phyloP scores from a whole-genome alignment of 208 protist species.

The Acanthamoeba lenticulata region DNA sequence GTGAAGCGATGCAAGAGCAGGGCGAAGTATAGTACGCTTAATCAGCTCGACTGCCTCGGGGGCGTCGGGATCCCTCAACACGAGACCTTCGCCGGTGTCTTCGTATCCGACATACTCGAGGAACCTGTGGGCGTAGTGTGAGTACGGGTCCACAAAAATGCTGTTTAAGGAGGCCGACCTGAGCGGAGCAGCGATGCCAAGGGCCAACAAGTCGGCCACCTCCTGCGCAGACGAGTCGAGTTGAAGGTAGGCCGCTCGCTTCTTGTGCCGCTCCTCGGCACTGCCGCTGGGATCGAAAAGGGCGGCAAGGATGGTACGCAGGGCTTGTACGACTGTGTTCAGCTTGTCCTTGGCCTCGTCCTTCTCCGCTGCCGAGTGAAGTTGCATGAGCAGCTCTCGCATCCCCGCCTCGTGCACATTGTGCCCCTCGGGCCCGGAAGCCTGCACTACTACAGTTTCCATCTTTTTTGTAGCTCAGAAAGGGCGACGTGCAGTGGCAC shows the following conservation, averaged over 20 bases:
- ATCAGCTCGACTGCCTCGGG: neutral
- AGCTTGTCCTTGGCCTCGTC: neutral
- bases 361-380: neutral
- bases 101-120: neutral
- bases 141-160: neutral
- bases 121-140: neutral
- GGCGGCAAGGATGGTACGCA: neutral
- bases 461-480: too few species aligned
- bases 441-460: too few species aligned
- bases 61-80: neutral
- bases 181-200: neutral
- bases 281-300: too few species aligned
- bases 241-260: neutral
- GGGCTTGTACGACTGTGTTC: neutral
- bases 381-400: neutral
- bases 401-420: neutral
- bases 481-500: too few species aligned
- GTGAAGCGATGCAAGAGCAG: neutral
- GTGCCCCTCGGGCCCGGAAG: too few species aligned
- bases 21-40: neutral
- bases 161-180: neutral
- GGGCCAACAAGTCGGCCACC: neutral
- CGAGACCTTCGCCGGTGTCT: neutral
- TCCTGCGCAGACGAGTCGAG: neutral
- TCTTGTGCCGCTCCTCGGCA: neutral